Conservation (phyloP, 805 yeast species). For the Naumovozyma baii region DNA sequence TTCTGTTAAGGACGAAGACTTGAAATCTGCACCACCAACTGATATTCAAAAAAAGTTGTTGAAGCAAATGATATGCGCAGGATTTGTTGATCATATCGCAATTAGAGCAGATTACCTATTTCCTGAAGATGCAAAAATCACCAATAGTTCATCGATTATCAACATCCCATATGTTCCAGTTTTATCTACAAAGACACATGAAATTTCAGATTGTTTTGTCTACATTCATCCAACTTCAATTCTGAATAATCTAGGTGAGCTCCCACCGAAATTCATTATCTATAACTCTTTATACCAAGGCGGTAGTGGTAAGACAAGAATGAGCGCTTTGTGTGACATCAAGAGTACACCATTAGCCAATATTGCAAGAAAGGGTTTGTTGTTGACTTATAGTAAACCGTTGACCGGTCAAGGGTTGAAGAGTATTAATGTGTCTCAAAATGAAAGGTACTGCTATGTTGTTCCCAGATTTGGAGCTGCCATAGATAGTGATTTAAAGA, state of each 20-base stretch:
- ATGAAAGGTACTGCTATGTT: conserved; percentile 78
- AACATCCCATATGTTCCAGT: conserved; percentile 59
- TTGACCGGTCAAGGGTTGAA: conserved; percentile 76
- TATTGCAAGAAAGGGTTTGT: conserved; percentile 60
- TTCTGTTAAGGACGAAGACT: conserved; percentile 33
- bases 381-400: conserved; percentile 82
- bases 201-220: conserved; percentile 44
- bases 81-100: conserved; percentile 85
- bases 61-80: conserved; percentile 88
- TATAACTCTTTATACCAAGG: conserved; percentile 59
- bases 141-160: conserved; percentile 48
- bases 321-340: conserved; percentile 70
- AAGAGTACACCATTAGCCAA: conserved; percentile 67
- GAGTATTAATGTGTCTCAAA: conserved; percentile 54
- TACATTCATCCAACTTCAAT: conserved; percentile 77
- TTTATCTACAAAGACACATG: conserved; percentile 30
- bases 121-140: conserved; percentile 49
- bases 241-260: conserved; percentile 46
- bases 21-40: conserved; percentile 58
- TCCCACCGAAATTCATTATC: conserved; percentile 74
- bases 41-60: conserved; percentile 62
- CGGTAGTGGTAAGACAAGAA: conserved; percentile 42
- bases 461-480: conserved; percentile 84
- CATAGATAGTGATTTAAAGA: conserved; percentile 62
- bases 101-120: conserved; percentile 64